Base-by-base conservation (phyloP, 2,329 filamentous ascomycete genomes). In the Xylariaceae sp. region DNA sequence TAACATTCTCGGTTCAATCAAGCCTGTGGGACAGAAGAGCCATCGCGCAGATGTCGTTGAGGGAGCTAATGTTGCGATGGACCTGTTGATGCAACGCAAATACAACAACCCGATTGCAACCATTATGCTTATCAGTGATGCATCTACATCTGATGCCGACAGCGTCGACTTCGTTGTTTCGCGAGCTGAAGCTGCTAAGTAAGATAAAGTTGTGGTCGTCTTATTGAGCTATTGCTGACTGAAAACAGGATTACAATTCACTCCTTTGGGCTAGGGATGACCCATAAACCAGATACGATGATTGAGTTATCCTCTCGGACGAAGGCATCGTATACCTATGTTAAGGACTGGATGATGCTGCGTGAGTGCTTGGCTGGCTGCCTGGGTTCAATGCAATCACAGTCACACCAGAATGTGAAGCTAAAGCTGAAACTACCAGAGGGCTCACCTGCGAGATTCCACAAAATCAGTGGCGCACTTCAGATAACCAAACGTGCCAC, bases 281-380 rank as follows among this genome's bases (percentile, higher is more conserved):
- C 93, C 0, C 94, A 99, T 74, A 97, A 97, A 74, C 94, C 94
- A 4, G 94, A 99, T 69, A 97, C 92, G 1, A 96, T 99, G 92
- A 96, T 99, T 59, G 93, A 97, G 73, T 78, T 99, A 10, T 97
- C 94, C 0, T 94, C 90, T 6, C 84, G 92, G 56, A 99, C 94
- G 3, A 99, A 97, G 75, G 94, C 92, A 4, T 95, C 92, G 1
- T 99, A 97, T 69, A 95, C 92, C 1, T 99, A 97, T 67, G 92
- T 99, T 63, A 99, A 97, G 75, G 94, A 99, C 72, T 99, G 94
- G 94, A 97, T 97, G 93, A 99, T 97, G 93, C 82, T 99, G 29
- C 88, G 94, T 23, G 94, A 99, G 72, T 97, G 94, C 70, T 81
- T 97, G 37, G 94, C 92, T 20, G 94, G 94, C 36, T 97, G 93